phyloP scores from a whole-genome alignment of 2,329 filamentous ascomycete genomes.

The Epichloe amarillans region DNA sequence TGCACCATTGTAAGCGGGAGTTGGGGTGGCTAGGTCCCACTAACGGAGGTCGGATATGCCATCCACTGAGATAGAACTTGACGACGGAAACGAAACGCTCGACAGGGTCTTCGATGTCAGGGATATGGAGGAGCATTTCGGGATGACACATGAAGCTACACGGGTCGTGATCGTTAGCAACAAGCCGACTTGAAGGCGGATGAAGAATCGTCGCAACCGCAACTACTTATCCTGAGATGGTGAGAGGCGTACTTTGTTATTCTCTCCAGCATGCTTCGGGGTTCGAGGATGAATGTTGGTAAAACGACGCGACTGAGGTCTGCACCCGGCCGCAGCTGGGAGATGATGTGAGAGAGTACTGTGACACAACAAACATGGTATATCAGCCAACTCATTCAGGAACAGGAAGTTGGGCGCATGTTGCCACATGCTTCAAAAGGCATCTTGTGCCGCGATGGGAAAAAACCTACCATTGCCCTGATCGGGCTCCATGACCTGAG shows the following conservation, averaged over 20 bases:
- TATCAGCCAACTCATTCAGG: not conserved
- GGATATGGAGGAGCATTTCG: slow-evolving; percentile 82
- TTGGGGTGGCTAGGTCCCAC: slow-evolving; percentile 19
- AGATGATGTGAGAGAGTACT: slow-evolving; percentile 97
- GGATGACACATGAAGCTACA: slow-evolving; percentile 97
- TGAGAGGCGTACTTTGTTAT: slow-evolving; percentile 73
- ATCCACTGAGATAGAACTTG: slow-evolving; percentile 96
- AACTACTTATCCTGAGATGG: not conserved
- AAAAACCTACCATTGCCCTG: slow-evolving; percentile 73
- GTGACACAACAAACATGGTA: not conserved
- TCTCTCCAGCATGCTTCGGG: slow-evolving; percentile 92
- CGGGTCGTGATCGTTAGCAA: not conserved
- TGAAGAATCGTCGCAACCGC: not conserved
- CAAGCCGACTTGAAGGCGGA: not conserved
- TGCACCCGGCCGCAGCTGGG: slow-evolving; percentile 86
- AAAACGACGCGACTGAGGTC: slow-evolving; percentile 89
- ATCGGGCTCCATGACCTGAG: slow-evolving; percentile 73
- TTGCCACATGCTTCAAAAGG: not conserved
- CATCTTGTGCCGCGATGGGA: not conserved
- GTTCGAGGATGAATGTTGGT: slow-evolving; percentile 95
- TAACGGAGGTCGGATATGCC: slow-evolving; percentile 96
- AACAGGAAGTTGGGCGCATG: not conserved
- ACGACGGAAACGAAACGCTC: slow-evolving; percentile 88
- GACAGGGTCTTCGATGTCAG: slow-evolving; percentile 75
- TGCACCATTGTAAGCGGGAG: not conserved